A percentile compares a stretch with the other conserved stretches of the same genome.
These are phyloP conservation scores for Rhodamnia argentea DNA, from an alignment of 345 rosid species.

Conservation along the genomic window DNA sequence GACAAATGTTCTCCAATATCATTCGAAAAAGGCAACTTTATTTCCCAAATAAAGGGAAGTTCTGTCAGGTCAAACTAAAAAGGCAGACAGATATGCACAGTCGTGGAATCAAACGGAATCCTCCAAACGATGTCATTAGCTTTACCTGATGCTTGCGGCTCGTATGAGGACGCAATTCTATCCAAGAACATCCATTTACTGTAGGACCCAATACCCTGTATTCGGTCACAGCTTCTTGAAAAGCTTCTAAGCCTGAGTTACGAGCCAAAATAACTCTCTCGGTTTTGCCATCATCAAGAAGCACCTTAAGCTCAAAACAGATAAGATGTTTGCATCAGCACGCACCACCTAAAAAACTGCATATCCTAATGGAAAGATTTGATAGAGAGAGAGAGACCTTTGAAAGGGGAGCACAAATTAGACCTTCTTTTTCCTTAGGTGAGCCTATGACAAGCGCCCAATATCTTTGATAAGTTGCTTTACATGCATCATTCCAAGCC, in stretches of 20 bases:
- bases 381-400: slow-evolving; percentile 34
- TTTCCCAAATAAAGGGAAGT: not conserved
- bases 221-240: slow-evolving; percentile 75
- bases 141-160: slow-evolving; percentile 89
- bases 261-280: slow-evolving; percentile 74
- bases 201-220: slow-evolving; percentile 80
- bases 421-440: slow-evolving; percentile 76
- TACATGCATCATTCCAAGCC: slow-evolving; percentile 80
- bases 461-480: slow-evolving; percentile 55
- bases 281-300: slow-evolving; percentile 85
- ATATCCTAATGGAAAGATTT: not conserved
- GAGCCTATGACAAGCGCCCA: slow-evolving; percentile 93
- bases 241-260: slow-evolving; percentile 57
- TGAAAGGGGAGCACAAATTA: slow-evolving; percentile 67
- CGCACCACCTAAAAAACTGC: not conserved
- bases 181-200: slow-evolving; percentile 90
- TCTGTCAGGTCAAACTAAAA: not conserved
- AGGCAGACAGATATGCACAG: not conserved
- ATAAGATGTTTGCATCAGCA: not conserved
- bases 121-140: not conserved
- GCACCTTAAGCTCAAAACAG: slow-evolving; percentile 30
- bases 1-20: not conserved
- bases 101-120: not conserved
- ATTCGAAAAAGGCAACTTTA: not conserved
- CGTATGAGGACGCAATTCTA: slow-evolving; percentile 71